Evolutionary conservation across 805 yeast species (phyloP).

Genomic region (Nakazawaea wyomingensis): DNA sequence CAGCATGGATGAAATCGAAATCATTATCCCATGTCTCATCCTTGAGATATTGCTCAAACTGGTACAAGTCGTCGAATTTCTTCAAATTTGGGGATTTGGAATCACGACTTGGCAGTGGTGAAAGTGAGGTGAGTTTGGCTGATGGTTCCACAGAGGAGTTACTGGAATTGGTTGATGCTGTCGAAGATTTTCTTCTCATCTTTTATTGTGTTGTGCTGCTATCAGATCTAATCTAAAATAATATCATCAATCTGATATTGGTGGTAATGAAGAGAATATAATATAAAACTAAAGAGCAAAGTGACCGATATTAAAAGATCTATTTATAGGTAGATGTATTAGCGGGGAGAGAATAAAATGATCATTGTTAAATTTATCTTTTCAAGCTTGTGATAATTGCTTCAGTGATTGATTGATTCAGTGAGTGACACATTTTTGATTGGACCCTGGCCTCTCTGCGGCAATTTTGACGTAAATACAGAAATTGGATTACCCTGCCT

Average conservation of each 20-base stretch:
- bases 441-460: background rate
- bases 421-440: background rate
- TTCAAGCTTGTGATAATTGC: no score
- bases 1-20: constrained; percentile 62
- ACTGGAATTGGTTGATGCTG: constrained; percentile 1
- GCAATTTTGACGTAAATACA: no score
- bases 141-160: constrained; percentile 1
- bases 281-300: no score
- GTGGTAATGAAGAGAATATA: no score
- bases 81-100: constrained; percentile 16
- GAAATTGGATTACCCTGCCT: no score
- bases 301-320: no score
- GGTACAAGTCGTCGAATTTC: constrained; percentile 55
- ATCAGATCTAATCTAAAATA: no score
- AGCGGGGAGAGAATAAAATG: no score
- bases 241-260: no score
- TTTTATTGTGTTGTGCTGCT: background rate
- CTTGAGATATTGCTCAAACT: constrained; percentile 60
- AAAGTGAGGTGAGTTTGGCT: background rate
- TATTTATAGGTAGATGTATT: no score
- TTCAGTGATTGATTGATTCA: background rate
- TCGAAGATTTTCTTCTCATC: constrained; percentile 5
- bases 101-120: background rate
- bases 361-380: no score
- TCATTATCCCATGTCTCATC: constrained; percentile 78